phyloP scores from a whole-genome alignment of 2,329 filamentous ascomycete species.

The Microdochium trichocladiopsis region DNA sequence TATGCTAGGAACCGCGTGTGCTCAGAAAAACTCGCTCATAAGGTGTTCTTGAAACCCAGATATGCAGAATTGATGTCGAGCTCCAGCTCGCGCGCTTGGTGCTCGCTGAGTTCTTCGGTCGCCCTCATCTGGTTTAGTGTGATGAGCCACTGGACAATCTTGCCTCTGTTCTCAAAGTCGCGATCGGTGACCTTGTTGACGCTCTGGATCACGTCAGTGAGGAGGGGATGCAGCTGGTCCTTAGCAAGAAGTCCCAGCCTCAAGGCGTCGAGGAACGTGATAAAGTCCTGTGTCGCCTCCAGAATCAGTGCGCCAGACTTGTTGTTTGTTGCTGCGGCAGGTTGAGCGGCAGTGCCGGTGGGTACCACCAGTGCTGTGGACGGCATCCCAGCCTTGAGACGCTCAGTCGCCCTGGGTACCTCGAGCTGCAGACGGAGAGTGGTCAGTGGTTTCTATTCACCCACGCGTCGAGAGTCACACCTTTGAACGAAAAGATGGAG shows the following conservation, averaged over 20 bases:
- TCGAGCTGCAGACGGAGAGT: conserved; percentile 63
- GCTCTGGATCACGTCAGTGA: conserved; percentile 93
- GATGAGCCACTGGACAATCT: conserved; percentile 98
- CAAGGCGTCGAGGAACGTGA: conserved; percentile 92
- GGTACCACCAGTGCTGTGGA: conserved; percentile 65
- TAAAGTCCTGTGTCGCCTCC: conserved; percentile 94
- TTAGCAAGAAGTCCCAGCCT: conserved; percentile 90
- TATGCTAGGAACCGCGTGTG: no score
- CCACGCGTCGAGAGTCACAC: no score
- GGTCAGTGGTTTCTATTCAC: background rate
- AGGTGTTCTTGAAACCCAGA: conserved; percentile 76
- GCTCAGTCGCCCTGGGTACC: conserved; percentile 87
- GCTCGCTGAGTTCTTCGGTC: conserved; percentile 80
- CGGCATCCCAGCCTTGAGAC: conserved; percentile 85
- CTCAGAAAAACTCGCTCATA: background rate
- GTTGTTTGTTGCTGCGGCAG: conserved; percentile 31
- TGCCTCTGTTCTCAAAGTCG: conserved; percentile 91
- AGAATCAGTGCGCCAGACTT: conserved; percentile 65
- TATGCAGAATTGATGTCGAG: conserved; percentile 94
- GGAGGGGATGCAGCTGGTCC: conserved; percentile 88
- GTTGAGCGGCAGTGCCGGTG: conserved; percentile 33
- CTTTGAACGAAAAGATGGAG: no score
- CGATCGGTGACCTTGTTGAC: conserved; percentile 95
- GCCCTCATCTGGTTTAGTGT: conserved; percentile 97
- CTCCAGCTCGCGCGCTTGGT: conserved; percentile 81